Conservation (phyloP, 2,329 filamentous ascomycete species). For the Cercospora sp. region DNA sequence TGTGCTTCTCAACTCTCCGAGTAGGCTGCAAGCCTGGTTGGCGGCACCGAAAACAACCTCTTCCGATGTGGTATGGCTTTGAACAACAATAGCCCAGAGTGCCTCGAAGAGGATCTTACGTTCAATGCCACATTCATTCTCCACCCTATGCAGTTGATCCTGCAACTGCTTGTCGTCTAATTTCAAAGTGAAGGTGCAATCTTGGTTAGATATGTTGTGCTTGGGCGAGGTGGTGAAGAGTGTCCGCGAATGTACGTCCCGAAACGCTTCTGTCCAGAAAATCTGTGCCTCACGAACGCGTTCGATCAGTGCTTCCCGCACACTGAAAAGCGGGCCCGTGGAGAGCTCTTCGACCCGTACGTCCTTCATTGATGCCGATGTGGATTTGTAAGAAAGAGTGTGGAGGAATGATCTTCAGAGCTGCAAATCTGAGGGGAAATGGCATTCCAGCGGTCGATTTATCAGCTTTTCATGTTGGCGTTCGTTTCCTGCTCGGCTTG, state of each 20-base stretch:
- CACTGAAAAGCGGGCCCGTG: not conserved
- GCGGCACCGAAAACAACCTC: not conserved
- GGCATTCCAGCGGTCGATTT: not conserved
- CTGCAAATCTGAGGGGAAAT: not conserved
- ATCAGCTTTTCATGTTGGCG: not conserved
- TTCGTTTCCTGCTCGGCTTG: not conserved
- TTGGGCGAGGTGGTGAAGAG: not conserved
- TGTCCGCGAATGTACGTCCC: not conserved
- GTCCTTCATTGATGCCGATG: not conserved
- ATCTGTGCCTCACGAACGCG: not conserved
- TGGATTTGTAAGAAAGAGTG: not conserved
- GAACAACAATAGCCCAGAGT: constrained; percentile 2
- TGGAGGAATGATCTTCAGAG: not conserved
- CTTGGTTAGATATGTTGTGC: not conserved
- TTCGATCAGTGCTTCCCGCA: not conserved
- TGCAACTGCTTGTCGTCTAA: not conserved
- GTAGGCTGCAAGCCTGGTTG: constrained; percentile 3
- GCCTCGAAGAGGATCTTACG: not conserved
- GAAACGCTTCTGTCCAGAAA: not conserved
- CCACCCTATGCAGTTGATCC: not conserved
- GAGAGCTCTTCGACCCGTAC: not conserved
- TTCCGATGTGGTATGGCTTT: not conserved
- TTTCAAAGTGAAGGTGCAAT: not conserved
- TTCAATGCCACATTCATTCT: not conserved
- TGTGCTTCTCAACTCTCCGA: not conserved